phyloP scores from a whole-genome alignment of 2,329 filamentous ascomycete species.

The Teratosphaeria pseudoeucalypti region DNA sequence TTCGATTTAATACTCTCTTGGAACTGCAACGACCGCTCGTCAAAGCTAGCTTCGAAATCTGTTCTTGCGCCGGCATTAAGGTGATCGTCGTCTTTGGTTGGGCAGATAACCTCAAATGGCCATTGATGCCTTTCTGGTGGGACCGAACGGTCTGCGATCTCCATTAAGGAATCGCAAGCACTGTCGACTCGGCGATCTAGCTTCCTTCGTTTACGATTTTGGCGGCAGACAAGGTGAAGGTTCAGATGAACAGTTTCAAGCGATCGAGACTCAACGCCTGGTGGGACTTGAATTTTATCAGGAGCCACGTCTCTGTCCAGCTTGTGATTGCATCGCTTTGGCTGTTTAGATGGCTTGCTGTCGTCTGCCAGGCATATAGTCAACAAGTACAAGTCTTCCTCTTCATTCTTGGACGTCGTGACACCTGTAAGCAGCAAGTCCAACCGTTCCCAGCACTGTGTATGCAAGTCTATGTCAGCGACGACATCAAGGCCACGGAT shows the following conservation, averaged over 20 bases:
- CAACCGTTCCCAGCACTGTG: constrained; percentile 9
- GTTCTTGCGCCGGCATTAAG: not conserved
- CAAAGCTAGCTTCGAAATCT: not conserved
- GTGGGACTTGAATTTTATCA: constrained; percentile 9
- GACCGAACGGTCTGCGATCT: not conserved
- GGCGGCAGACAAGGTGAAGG: constrained; percentile 9
- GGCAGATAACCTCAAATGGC: not conserved
- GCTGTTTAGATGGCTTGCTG: constrained; percentile 3
- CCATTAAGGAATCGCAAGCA: not conserved
- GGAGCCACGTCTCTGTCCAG: constrained; percentile 14
- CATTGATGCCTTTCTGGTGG: not conserved
- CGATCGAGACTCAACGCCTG: constrained; percentile 3
- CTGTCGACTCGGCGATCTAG: not conserved
- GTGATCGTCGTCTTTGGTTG: not conserved
- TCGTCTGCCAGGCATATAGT: constrained; percentile 17
- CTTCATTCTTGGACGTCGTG: constrained; percentile 6
- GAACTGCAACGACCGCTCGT: not conserved
- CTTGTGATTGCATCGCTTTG: constrained; percentile 9
- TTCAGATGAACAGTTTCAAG: constrained; percentile 20
- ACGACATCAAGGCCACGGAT: not conserved
- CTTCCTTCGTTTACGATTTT: not conserved
- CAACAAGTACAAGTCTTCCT: constrained; percentile 1
- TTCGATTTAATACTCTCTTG: not conserved
- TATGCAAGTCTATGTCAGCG: constrained; percentile 6
- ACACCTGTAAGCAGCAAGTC: constrained; percentile 5